Base-by-base conservation (phyloP, 179 eudicot species). In the Carnegiea gigantea region DNA sequence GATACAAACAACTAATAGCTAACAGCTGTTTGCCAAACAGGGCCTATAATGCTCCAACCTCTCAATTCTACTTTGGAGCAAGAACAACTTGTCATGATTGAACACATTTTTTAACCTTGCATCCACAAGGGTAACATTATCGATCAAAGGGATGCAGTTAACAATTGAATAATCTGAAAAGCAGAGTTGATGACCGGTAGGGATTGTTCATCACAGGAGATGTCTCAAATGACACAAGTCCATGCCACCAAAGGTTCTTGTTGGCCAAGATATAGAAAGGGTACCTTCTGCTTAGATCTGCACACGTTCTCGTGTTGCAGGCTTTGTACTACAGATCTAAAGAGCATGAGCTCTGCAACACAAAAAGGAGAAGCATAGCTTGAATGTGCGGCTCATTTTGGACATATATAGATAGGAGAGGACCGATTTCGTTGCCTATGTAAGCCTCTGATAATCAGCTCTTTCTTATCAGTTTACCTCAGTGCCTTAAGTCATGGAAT, bases 251-350 rank as follows among this genome's bases (percentile, higher is more conserved):
- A 86, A 87, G 30, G 84, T 21, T 85, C 57, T 79, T 86, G 85
- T 23, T 24, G 40, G 44, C 79, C 82, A 40, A 54, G 17, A 86
- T 77, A 65, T 80, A 79, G 60, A 87, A 89, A 51, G 87, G 89
- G 75, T 62, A 87, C 51, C 78, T 89, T 62, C 82, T 87, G 62
- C 23, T 78, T 62, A 82, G 79, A 73, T 73, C 77, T 44, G 81
- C 76, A 70, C 88, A 84, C 21, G 10, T 11, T 54, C 26, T 68
- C 23, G 87, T 82, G 14, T 10, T 53, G 14, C 89, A 89, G 30
- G 85, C 81, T 80, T 83, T 78, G n/a, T 67, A 89, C 12, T 51
- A 18, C n/a, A 70, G 77, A 71, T 79, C 77, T 10, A 79, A 38
- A 20, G 70, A 71, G 76, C 33, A 38, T 30, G 54, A 65, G 14